Evolutionary conservation across 768 basidiomycete genomes (phyloP).

Genomic region (Tubosaeta sp.): DNA sequence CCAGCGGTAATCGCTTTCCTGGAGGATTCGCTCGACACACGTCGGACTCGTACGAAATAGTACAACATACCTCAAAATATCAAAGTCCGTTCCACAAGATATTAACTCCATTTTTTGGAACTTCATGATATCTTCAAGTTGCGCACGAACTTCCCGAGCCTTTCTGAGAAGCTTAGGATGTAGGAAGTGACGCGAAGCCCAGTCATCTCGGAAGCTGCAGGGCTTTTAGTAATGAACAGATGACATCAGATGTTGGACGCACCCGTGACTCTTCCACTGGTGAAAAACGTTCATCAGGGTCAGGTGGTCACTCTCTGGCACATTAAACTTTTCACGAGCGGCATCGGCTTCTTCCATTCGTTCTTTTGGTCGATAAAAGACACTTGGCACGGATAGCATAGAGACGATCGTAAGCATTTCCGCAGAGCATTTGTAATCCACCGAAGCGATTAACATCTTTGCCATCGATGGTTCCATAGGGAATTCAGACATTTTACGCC

Average conservation of each 20-base stretch:
- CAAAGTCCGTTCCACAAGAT: conserved; percentile 93
- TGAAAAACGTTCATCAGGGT: conserved; percentile 95
- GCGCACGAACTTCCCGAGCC: conserved; percentile 89
- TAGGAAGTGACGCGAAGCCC: conserved; percentile 92
- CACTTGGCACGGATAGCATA: conserved; percentile 97
- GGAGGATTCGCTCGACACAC: conserved; percentile 1
- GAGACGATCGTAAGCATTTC: conserved; percentile 99
- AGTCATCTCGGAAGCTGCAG: conserved; percentile 83
- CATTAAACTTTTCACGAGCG: conserved; percentile 96
- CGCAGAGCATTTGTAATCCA: conserved; percentile 87
- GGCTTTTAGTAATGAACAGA: conserved; percentile 2
- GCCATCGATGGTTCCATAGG: conserved; percentile 99
- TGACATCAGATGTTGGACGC: conserved; percentile 23
- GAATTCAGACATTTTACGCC: conserved; percentile 98
- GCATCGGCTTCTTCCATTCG: conserved; percentile 97
- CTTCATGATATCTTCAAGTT: conserved; percentile 99
- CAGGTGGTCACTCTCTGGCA: conserved; percentile 96
- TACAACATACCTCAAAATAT: conserved; percentile 62
- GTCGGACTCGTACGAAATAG: background rate
- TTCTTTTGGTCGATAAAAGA: conserved; percentile 97
- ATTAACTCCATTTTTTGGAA: conserved; percentile 94
- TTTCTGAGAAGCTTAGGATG: conserved; percentile 96
- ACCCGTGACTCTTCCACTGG: conserved; percentile 98
- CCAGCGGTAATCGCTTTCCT: conserved; percentile 97
- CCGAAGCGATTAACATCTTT: conserved; percentile 91